Evolutionary conservation across 2,329 filamentous ascomycete genomes (phyloP).

Genomic region (Coniella vitis): DNA sequence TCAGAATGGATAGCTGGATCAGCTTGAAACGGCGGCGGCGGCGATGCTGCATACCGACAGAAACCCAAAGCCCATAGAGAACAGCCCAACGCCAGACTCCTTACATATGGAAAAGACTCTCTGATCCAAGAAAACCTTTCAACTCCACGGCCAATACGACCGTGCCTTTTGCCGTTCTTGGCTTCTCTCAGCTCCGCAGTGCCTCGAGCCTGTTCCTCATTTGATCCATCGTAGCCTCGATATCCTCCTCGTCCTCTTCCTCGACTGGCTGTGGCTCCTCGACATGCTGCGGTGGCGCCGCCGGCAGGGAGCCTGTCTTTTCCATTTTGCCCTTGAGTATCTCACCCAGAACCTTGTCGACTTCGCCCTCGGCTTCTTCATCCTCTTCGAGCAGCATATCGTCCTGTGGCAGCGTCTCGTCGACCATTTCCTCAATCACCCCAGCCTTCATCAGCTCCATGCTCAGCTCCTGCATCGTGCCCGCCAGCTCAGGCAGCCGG

Average conservation of each 20-base stretch:
- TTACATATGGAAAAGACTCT: slow-evolving; percentile 10
- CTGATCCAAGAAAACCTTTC: background rate
- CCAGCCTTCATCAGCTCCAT: slow-evolving; percentile 88
- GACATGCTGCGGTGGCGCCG: slow-evolving; percentile 46
- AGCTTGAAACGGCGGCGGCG: background rate
- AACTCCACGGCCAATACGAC: background rate
- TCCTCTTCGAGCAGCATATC: slow-evolving; percentile 64
- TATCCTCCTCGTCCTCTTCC: slow-evolving; percentile 74
- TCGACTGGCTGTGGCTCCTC: slow-evolving; percentile 45
- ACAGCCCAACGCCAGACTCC: slow-evolving; percentile 13
- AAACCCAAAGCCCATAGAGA: slow-evolving; percentile 1
- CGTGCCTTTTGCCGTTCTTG: background rate
- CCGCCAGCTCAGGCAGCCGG: slow-evolving; percentile 75
- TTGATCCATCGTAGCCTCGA: slow-evolving; percentile 85
- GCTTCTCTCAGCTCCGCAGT: slow-evolving; percentile 62
- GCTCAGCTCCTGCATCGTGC: slow-evolving; percentile 82
- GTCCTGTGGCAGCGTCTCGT: slow-evolving; percentile 74
- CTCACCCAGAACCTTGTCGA: slow-evolving; percentile 89
- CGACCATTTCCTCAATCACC: slow-evolving; percentile 96
- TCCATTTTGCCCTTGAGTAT: slow-evolving; percentile 77
- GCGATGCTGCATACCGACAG: slow-evolving; percentile 1
- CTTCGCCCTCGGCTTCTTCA: slow-evolving; percentile 69
- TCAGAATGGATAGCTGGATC: too few species aligned
- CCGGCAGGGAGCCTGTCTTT: slow-evolving; percentile 50
- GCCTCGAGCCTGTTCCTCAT: slow-evolving; percentile 91